phyloP scores from a whole-genome alignment of 2,329 filamentous ascomycete genomes.

The Nothomitra cinnamomea region DNA sequence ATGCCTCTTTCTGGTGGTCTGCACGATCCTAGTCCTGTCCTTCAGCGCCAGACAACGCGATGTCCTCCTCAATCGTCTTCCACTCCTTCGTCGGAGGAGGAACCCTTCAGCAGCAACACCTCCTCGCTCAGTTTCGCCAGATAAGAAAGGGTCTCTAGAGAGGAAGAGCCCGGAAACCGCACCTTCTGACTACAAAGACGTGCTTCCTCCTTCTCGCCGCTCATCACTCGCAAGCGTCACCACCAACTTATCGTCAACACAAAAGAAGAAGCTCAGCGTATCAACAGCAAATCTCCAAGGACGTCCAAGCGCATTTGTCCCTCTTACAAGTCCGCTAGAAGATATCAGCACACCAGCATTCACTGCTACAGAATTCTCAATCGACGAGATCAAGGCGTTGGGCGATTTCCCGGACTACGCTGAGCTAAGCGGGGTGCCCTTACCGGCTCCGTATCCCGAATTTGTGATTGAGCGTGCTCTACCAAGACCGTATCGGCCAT shows the following conservation, averaged over 20 bases:
- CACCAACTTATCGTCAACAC: conserved; percentile 11
- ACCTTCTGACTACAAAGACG: conserved; percentile 25
- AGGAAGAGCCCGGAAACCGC: conserved; percentile 13
- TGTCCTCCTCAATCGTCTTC: conserved; percentile 9
- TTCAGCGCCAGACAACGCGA: conserved; percentile 17
- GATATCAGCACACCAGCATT: conserved; percentile 22
- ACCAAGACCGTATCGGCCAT: conserved; percentile 62
- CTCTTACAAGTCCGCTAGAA: conserved; percentile 25
- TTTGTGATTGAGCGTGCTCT: conserved; percentile 54
- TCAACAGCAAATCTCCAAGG: conserved; percentile 11
- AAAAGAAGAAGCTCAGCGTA: conserved; percentile 12
- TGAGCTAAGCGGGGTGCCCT: conserved; percentile 52
- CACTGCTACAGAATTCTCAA: conserved; percentile 52
- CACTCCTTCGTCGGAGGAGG: conserved; percentile 15
- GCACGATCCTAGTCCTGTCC: not conserved
- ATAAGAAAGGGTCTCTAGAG: conserved; percentile 21
- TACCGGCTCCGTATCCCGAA: conserved; percentile 42
- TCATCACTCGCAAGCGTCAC: conserved; percentile 23
- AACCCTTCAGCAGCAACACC: conserved; percentile 34
- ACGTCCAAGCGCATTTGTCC: conserved; percentile 21
- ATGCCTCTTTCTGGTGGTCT: not conserved
- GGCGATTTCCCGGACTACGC: conserved; percentile 72
- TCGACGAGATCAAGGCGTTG: conserved; percentile 49
- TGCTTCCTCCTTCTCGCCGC: conserved; percentile 36
- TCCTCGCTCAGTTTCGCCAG: conserved; percentile 33